Base-by-base conservation (phyloP, 345 rosid species). In the Lepidium didymum region DNA sequence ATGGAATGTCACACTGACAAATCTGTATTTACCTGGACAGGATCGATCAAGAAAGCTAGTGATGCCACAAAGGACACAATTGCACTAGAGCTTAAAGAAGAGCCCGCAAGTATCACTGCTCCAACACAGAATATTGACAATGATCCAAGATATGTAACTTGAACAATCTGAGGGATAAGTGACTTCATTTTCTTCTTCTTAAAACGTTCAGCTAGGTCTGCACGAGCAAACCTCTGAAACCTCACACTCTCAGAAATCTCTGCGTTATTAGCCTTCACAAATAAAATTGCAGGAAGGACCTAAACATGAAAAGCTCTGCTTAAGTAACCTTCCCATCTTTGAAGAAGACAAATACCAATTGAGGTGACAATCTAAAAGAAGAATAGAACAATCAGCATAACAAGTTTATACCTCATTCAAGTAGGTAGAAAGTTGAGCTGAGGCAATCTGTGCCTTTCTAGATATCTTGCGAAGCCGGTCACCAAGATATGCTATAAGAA, bases 101-200 rank as follows among this genome's bases (percentile, higher is more conserved):
- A 88, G 46, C 85, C 68, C 53, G 89, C 78, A 76, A 87, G 65
- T 56, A 81, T 78, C 79, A 90, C 64, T n/a, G 97, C 90, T 64
- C 96, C 94, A 18, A 69, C 78, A 60, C 83, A 90, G 66, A 93
- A 80, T 34, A 83, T 74, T 40, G 78, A 85, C 62, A 88, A 64
- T 15, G 86, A 82, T 73, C 96, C 97, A 59, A 88, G 82, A 79
- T 88, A 91, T 16, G 85, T 79, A 44, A 84, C 72, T 76, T 87
- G 97, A 52, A 86, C 68, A 46, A 87, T 82, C 78, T 90, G 97
- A 51, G 98, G 98, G 71, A 87, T 82, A 60, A 90, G 81, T 8
- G 86, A 92, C 81, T 91, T 93, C 97, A 93, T 87, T 77, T 88
- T 88, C 87, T 76, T 93, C 86, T 93, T 93, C 63, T 76, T 80